Conservation (phyloP, 768 basidiomycete genomes). For the Psilocybe cubensis region DNA sequence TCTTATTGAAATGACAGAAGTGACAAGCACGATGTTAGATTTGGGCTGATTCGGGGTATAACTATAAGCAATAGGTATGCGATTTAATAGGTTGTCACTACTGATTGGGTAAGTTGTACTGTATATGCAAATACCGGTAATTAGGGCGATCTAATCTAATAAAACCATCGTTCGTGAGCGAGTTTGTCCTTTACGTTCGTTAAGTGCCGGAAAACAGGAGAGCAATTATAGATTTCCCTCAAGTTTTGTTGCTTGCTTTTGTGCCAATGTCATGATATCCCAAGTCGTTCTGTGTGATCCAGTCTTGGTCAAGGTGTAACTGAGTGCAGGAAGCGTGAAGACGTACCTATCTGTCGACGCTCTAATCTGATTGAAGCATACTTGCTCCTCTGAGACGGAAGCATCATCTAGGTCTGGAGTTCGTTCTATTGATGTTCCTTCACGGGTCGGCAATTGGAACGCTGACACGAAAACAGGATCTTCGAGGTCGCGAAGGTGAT, state of each 20-base stretch:
- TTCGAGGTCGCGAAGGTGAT: constrained; percentile 15
- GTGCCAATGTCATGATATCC: constrained; percentile 8
- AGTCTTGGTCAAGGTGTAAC: neutral
- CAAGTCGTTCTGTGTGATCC: constrained; percentile 1
- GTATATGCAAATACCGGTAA: too few species aligned
- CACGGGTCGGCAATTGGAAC: neutral
- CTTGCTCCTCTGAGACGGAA: neutral
- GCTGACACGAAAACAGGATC: constrained; percentile 15
- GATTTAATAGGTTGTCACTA: too few species aligned
- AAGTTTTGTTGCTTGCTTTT: neutral
- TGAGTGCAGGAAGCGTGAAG: neutral
- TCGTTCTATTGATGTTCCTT: neutral
- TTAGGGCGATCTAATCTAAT: too few species aligned
- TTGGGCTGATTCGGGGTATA: too few species aligned
- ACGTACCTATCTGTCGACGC: neutral
- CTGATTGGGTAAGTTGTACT: too few species aligned
- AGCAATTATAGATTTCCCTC: neutral
- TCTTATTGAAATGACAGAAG: too few species aligned
- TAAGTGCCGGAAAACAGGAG: too few species aligned
- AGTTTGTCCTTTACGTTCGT: too few species aligned
- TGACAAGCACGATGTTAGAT: too few species aligned
- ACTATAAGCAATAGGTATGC: too few species aligned
- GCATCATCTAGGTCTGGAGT: neutral
- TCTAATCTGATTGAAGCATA: neutral
- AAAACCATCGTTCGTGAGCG: too few species aligned